Conservation (phyloP, 495 filamentous ascomycete species). For the Neurospora sublineolata region DNA sequence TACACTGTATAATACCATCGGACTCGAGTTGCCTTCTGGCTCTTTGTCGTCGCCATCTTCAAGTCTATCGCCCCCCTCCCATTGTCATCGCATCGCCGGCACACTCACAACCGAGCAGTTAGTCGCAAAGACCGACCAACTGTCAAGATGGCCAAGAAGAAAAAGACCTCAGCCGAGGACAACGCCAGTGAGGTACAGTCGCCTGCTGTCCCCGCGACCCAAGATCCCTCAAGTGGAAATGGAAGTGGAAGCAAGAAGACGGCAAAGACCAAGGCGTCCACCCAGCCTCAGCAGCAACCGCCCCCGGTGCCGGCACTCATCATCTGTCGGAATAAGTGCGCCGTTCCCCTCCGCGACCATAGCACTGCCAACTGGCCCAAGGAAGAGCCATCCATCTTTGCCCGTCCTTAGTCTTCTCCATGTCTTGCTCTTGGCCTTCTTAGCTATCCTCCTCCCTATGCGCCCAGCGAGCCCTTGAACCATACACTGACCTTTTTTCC, state of each 20-base stretch:
- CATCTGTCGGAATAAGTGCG: slow-evolving; percentile 13
- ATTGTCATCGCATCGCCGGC: background rate
- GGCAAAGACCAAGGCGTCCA: slow-evolving; percentile 4
- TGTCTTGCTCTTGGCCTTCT: background rate
- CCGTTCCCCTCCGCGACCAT: background rate
- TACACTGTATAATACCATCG: background rate
- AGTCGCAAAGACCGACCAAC: background rate
- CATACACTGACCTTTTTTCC: background rate
- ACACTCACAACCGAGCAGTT: background rate
- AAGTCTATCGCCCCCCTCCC: background rate
- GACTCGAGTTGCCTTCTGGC: background rate
- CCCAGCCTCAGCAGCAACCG: background rate
- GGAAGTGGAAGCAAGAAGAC: slow-evolving; percentile 3
- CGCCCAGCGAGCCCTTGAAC: background rate
- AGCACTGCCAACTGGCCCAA: background rate
- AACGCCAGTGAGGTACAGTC: background rate
- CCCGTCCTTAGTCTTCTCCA: background rate
- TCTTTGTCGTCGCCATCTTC: background rate
- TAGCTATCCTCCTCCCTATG: background rate
- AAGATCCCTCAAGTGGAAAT: background rate
- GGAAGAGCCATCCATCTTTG: background rate
- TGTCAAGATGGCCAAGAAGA: slow-evolving; percentile 10
- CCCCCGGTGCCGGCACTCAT: slow-evolving; percentile 6
- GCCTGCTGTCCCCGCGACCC: background rate
- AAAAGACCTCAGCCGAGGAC: slow-evolving; percentile 4